Evolutionary conservation across 108 stramenopile species (phyloP).

Genomic region (Cyclotella choctawhatcheeana): DNA sequence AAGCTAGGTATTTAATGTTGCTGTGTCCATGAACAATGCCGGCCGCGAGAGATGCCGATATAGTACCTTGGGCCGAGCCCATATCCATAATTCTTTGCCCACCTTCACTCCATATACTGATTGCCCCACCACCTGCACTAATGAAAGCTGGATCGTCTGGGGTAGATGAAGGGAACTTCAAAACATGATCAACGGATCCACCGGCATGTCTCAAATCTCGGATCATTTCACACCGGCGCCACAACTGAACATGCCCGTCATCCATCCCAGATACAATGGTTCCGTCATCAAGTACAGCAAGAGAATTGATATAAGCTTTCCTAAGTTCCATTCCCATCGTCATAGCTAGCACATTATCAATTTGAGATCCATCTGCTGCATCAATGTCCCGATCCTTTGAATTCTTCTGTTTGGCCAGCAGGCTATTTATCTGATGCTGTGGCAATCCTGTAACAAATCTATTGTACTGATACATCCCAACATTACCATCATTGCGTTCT

Average conservation of each 20-base stretch:
- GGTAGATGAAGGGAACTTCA: conserved; percentile 25
- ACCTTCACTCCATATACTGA: conserved; percentile 52
- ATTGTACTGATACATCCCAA: conserved; percentile 49
- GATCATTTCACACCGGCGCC: conserved; percentile 44
- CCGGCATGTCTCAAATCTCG: conserved; percentile 43
- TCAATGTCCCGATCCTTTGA: too few relatives aligned
- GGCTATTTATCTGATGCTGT: conserved; percentile 55
- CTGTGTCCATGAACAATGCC: conserved; percentile 5
- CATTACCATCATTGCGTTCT: conserved; percentile 28
- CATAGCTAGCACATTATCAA: conserved; percentile 54
- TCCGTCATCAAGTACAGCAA: conserved; percentile 54
- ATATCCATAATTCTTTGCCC: conserved; percentile 31
- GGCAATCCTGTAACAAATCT: conserved; percentile 59
- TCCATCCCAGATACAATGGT: conserved; percentile 56
- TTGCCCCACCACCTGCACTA: conserved; percentile 51
- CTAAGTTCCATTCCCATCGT: conserved; percentile 64
- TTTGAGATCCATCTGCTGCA: neutral
- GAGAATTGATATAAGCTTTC: conserved; percentile 60
- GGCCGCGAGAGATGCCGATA: conserved; percentile 38
- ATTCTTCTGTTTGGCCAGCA: conserved; percentile 26
- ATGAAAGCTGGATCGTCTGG: conserved; percentile 35
- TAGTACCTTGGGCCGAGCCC: conserved; percentile 36
- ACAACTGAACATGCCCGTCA: conserved; percentile 65
- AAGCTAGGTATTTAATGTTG: conserved; percentile 43
- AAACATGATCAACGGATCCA: conserved; percentile 43